Evolutionary conservation across 179 eudicot genomes (phyloP).

Genomic region (Sideroxylon spinosum): DNA sequence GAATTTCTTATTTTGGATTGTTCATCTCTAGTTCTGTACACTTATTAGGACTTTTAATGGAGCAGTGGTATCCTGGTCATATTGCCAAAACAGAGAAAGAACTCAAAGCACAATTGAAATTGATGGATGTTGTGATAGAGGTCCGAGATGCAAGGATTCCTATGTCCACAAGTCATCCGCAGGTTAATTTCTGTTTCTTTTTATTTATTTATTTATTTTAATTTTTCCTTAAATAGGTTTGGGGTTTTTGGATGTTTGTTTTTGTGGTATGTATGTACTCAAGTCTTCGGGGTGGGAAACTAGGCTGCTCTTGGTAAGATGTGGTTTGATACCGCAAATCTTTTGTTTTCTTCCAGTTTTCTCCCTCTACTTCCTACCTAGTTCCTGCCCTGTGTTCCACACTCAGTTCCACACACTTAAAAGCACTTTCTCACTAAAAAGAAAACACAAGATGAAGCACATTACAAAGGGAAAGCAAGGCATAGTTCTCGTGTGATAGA

Average conservation of each 20-base stretch:
- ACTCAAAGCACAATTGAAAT: conserved; percentile 86
- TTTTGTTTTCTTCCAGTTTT: no score
- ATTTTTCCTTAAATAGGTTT: not conserved
- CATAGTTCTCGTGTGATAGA: not conserved
- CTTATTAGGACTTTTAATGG: conserved; percentile 16
- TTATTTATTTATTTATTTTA: no score
- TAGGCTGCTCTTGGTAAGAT: not conserved
- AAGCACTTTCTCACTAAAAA: not conserved
- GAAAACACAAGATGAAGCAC: not conserved
- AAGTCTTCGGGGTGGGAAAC: not conserved
- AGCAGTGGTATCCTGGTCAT: conserved; percentile 99
- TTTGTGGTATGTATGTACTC: not conserved
- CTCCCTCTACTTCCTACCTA: no score
- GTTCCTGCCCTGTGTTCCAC: not conserved
- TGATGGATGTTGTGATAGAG: conserved; percentile 99
- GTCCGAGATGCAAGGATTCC: conserved; percentile 98
- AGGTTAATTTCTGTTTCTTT: conserved; percentile 35
- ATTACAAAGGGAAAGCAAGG: not conserved
- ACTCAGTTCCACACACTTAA: not conserved
- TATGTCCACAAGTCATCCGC: conserved; percentile 85
- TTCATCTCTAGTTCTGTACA: conserved; percentile 2
- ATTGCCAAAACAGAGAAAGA: conserved; percentile 98
- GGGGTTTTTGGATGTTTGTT: not conserved
- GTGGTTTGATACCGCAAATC: no score
- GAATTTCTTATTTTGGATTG: not conserved